Evolutionary conservation across 768 basidiomycete genomes (phyloP).

Genomic region (Boletales sp.): DNA sequence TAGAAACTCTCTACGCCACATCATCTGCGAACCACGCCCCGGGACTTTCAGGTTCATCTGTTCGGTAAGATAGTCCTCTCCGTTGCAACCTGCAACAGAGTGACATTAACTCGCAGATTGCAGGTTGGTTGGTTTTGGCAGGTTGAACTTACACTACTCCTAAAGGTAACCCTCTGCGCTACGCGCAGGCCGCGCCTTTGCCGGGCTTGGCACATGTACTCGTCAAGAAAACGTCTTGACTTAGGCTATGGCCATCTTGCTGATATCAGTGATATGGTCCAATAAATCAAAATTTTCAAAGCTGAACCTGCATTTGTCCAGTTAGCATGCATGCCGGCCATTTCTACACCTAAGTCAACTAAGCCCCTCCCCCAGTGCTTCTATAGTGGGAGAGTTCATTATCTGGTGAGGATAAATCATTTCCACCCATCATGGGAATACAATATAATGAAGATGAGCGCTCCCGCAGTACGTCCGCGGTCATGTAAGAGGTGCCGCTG

Average conservation of each 20-base stretch:
- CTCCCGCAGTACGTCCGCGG: too few species aligned
- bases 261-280: too few species aligned
- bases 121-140: constrained; percentile 70
- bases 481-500: too few species aligned
- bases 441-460: background rate
- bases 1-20: constrained; percentile 64
- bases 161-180: constrained; percentile 58
- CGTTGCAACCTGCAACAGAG: background rate
- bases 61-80: constrained; percentile 42
- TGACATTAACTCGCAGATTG: background rate
- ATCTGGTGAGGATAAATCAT: constrained; percentile 38
- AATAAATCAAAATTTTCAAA: constrained; percentile 56
- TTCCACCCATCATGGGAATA: background rate
- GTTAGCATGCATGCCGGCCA: constrained; percentile 34
- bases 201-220: too few species aligned
- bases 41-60: constrained; percentile 65
- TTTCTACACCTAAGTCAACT: background rate
- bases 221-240: too few species aligned
- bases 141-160: constrained; percentile 64
- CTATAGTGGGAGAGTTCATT: constrained; percentile 55
- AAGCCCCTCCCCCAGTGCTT: background rate
- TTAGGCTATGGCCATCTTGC: too few species aligned
- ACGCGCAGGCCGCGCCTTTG: too few species aligned
- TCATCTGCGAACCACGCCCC: constrained; percentile 72
- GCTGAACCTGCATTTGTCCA: constrained; percentile 67